Conservation (phyloP, 2,329 filamentous ascomycete genomes). For the Trichoderma cornu-damae region DNA sequence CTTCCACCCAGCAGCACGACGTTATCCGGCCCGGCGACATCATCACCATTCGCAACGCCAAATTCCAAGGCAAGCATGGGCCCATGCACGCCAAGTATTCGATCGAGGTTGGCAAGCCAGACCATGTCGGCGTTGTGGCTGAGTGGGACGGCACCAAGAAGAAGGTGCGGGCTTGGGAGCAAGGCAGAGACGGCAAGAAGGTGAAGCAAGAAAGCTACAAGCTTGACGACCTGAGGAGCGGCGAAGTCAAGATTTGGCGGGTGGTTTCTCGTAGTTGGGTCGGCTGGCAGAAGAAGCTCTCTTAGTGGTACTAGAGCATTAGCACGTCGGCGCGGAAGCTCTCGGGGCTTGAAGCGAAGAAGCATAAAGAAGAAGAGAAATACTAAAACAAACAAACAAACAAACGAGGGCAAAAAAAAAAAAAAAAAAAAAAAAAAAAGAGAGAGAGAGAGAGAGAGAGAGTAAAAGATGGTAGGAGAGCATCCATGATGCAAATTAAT, state of each 20-base stretch:
- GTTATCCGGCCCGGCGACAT: slow-evolving; percentile 93
- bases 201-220: slow-evolving; percentile 92
- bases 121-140: slow-evolving; percentile 84
- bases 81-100: slow-evolving; percentile 93
- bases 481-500: slow-evolving; percentile 1
- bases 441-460: too few relatives aligned
- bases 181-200: slow-evolving; percentile 82
- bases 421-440: background rate
- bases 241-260: slow-evolving; percentile 95
- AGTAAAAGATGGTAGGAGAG: background rate
- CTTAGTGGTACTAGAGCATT: slow-evolving; percentile 11
- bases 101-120: slow-evolving; percentile 77
- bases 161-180: slow-evolving; percentile 93
- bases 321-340: background rate
- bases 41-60: slow-evolving; percentile 84
- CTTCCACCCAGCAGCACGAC: slow-evolving; percentile 81
- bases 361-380: too few relatives aligned
- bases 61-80: slow-evolving; percentile 92
- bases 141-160: slow-evolving; percentile 99
- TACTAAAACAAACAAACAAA: too few relatives aligned
- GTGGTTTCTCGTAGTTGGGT: slow-evolving; percentile 91
- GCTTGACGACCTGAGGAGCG: slow-evolving; percentile 83
- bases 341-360: background rate
- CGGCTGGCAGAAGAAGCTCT: slow-evolving; percentile 65
- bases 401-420: background rate